Evolutionary conservation across 1,284 basidiomycete species (phyloP), one percentile per base, ranked within the genome.

Genomic region (Ganoderma multipileum): DNA sequence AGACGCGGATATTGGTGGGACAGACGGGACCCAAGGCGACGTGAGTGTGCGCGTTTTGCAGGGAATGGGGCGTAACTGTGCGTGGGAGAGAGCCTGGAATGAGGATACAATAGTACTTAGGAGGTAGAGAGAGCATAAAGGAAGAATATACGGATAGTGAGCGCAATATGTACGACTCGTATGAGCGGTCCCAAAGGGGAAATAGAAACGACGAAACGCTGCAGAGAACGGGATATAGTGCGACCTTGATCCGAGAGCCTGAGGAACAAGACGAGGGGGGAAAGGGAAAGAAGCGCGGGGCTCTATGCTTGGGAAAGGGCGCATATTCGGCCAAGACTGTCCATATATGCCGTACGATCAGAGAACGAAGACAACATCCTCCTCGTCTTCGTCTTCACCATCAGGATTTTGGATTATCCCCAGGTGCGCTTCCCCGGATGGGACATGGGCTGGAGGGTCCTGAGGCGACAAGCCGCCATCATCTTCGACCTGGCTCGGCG

Each of bases 341-440:
- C 58, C 36, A 30, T 38, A 30, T 18, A 18, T 38, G n/a, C 11
- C 54, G 30, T 41, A 28, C 26, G 47, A 55, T 68, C 77, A 85
- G 64, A 88, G 81, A 61, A 87, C 85, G 69, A 87, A 85, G 61
- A 83, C 86, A 42, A 87, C 81, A 36, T 86, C 85, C 36, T 87
- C 86, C 18, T 87, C 86, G 9, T 87, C 86, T n/a, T 85, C 85
- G n/a, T 87, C 86, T 2, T 84, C 82, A 36, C 75, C 77, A 8
- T 75, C 79, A 18, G 77, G 76, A 14, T 74, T 77, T 41, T 73
- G 66, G 41, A 62, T 69, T n/a, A 58, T 61, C 14, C 71, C 68
- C 16, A 52, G 64, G 2, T 42, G 57, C 14, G 65, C 66, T 5
- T 41, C 36, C n/a, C 41, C 63, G 30, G 60, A 61, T 1, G 64